Percentiles rank a stretch among this genome's conserved stretches.
phyloP scores from a whole-genome alignment of 257 asterid genomes.

The Salvia miltiorrhiza region DNA sequence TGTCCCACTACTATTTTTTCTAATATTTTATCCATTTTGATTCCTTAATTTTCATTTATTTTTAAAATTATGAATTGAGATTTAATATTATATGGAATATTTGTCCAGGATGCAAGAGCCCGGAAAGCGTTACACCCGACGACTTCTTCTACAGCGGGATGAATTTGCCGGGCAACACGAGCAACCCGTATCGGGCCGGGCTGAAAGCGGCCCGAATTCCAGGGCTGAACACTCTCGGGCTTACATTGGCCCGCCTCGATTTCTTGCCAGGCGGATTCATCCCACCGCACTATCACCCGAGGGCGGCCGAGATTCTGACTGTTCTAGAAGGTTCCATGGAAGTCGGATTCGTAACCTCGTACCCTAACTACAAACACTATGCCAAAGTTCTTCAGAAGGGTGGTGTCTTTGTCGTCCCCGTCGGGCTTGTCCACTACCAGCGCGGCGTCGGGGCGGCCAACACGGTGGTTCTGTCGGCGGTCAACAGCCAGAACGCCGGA shows the following conservation, averaged over 20 bases:
- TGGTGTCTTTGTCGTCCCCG: conserved; percentile 19
- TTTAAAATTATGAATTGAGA: background rate
- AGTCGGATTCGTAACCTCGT: conserved; percentile 26
- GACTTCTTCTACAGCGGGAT: conserved; percentile 34
- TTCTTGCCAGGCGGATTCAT: conserved; percentile 12
- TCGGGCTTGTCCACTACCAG: conserved; percentile 30
- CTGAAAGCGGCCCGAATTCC: conserved; percentile 15
- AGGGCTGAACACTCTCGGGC: conserved; percentile 26
- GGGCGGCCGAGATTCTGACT: conserved; percentile 18
- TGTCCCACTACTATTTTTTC: background rate
- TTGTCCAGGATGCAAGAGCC: too few relatives aligned
- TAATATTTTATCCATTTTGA: background rate
- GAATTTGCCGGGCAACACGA: conserved; percentile 32
- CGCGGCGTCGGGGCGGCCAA: conserved; percentile 2
- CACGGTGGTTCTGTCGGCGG: conserved; percentile 2
- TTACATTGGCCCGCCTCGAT: conserved; percentile 21
- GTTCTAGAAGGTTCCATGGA: conserved; percentile 20
- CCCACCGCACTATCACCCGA: conserved; percentile 27
- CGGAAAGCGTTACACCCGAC: too few relatives aligned
- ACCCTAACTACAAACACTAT: conserved; percentile 6
- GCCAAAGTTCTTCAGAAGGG: conserved; percentile 14
- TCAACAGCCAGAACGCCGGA: conserved; percentile 13
- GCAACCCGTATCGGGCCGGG: conserved; percentile 29
- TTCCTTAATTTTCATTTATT: background rate
- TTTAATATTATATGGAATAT: too few relatives aligned